These are phyloP conservation scores for Kluyveromyces sp. DNA, from an alignment of 1,139 yeast species.

Conservation along the genomic window DNA sequence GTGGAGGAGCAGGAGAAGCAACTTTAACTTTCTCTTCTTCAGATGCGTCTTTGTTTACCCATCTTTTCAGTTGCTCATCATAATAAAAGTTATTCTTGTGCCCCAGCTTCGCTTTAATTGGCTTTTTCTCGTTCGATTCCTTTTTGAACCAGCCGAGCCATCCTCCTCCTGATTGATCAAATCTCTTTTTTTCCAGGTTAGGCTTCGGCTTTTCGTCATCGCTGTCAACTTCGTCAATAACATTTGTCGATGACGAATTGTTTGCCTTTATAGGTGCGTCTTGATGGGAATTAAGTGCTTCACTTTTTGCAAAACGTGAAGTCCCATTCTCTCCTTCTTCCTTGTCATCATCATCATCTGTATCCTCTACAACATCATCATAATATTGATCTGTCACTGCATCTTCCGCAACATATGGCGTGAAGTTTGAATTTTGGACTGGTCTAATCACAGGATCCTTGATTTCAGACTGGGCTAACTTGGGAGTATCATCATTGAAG, in stretches of 20 bases:
- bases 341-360: slow-evolving; percentile 40
- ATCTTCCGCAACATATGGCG: slow-evolving; percentile 14
- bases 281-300: too few relatives aligned
- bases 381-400: slow-evolving; percentile 32
- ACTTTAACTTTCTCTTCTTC: slow-evolving; percentile 61
- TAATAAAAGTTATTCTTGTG: slow-evolving; percentile 67
- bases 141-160: slow-evolving; percentile 44
- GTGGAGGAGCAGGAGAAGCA: slow-evolving; percentile 71
- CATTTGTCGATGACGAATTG: too few relatives aligned
- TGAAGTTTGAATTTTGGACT: slow-evolving; percentile 14
- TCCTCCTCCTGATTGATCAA: slow-evolving; percentile 27
- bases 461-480: not conserved
- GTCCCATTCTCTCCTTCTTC: too few relatives aligned
- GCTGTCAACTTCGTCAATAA: slow-evolving; percentile 14
- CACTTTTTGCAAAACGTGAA: too few relatives aligned
- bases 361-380: slow-evolving; percentile 41
- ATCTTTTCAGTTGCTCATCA: slow-evolving; percentile 78
- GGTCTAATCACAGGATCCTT: slow-evolving; percentile 18
- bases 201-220: slow-evolving; percentile 19
- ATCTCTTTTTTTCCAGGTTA: slow-evolving; percentile 18
- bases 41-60: slow-evolving; percentile 72
- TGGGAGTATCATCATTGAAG: not conserved
- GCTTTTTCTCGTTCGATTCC: slow-evolving; percentile 59
- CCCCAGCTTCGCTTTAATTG: slow-evolving; percentile 81
- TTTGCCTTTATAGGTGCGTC: slow-evolving; percentile 12